Evolutionary conservation across 1,139 yeast genomes (phyloP).

Genomic region (Yamadazyma membranifaciens): DNA sequence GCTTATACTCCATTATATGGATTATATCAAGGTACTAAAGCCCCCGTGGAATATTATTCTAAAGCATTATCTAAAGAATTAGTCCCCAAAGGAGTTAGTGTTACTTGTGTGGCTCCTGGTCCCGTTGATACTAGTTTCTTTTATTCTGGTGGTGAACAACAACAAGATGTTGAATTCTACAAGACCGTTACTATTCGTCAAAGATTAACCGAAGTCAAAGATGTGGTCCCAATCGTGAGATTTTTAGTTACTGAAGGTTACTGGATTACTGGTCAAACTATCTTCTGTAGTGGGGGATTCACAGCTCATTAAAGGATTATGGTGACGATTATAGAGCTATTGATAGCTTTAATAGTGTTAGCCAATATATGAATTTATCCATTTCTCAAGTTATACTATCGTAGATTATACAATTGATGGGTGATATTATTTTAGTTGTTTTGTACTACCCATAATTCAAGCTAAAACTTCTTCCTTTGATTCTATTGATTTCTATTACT

Average conservation of each 20-base stretch:
- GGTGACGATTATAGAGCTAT: not conserved
- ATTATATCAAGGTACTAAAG: conserved; percentile 59
- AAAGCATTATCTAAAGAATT: conserved; percentile 61
- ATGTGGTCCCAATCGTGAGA: conserved; percentile 62
- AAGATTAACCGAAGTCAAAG: conserved; percentile 56
- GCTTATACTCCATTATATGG: conserved; percentile 62
- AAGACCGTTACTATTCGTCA: conserved; percentile 48
- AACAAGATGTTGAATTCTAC: conserved; percentile 52
- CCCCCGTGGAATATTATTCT: conserved; percentile 58
- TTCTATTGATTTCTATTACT: too few species aligned
- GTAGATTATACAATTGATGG: too few species aligned
- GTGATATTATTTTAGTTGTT: too few species aligned
- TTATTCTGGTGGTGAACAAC: conserved; percentile 59
- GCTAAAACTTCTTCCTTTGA: too few species aligned
- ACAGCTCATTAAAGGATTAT: conserved; percentile 52
- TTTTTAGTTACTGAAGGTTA: conserved; percentile 64
- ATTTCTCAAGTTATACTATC: too few species aligned
- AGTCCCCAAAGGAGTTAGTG: conserved; percentile 46
- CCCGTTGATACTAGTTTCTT: conserved; percentile 74
- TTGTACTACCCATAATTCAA: too few species aligned
- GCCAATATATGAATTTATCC: too few species aligned
- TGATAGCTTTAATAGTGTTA: too few species aligned
- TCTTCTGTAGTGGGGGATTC: conserved; percentile 64
- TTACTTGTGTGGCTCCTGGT: conserved; percentile 64
- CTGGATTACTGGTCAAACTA: conserved; percentile 72